Evolutionary conservation across 1,284 basidiomycete genomes (phyloP).

Genomic region (Trichosporon sp.): DNA sequence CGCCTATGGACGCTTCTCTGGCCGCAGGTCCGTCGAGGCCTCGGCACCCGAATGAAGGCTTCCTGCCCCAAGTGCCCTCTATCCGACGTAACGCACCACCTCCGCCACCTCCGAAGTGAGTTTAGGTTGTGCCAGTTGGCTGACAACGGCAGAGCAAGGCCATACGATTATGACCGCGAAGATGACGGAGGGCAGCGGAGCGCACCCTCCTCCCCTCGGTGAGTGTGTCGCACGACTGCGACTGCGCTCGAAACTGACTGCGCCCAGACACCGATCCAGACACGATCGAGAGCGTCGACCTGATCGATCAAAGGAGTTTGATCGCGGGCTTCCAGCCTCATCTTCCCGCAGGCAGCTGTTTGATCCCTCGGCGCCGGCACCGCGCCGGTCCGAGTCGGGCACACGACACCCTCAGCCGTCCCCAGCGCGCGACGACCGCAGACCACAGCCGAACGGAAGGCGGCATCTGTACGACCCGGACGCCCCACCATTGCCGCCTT

Average conservation of each 20-base stretch:
- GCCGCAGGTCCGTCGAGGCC: slow-evolving; percentile 10
- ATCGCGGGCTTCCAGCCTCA: slow-evolving; percentile 14
- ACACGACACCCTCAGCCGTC: not conserved
- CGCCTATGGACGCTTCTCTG: slow-evolving; percentile 10
- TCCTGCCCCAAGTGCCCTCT: not conserved
- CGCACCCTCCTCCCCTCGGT: not conserved
- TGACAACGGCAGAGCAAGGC: not conserved
- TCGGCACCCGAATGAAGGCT: not conserved
- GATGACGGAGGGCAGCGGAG: not conserved
- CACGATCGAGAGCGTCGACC: not conserved
- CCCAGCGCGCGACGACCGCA: not conserved
- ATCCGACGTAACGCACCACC: not conserved
- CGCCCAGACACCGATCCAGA: not conserved
- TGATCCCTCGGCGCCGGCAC: slow-evolving; percentile 9
- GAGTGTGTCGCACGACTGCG: not conserved
- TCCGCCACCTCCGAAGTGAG: slow-evolving; percentile 5
- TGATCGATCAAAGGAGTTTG: slow-evolving; percentile 18
- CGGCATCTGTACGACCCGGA: slow-evolving; percentile 18
- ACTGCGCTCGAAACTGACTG: too few relatives aligned
- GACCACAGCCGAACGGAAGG: not conserved
- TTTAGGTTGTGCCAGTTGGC: not conserved
- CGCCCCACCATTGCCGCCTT: slow-evolving; percentile 12
- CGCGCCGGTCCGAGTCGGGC: not conserved
- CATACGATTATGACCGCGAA: not conserved
- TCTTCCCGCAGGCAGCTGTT: slow-evolving; percentile 15